Evolutionary conservation across 2,329 filamentous ascomycete genomes (phyloP).

Genomic region (Exophiala sideris): DNA sequence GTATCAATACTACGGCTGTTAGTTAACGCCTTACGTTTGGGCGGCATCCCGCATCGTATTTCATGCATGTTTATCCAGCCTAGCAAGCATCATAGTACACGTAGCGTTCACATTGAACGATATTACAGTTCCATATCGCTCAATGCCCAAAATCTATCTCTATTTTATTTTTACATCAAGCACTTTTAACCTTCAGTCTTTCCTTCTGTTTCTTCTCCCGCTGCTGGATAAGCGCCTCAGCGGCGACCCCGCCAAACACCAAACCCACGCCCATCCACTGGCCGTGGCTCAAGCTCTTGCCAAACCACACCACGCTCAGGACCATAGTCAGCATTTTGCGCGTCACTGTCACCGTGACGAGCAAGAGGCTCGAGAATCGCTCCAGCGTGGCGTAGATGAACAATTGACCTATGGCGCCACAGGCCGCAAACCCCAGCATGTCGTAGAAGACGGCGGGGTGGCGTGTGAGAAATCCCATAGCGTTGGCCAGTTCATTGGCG

Average conservation of each 20-base stretch:
- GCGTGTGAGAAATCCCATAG: constrained; percentile 72
- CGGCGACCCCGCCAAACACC: constrained; percentile 92
- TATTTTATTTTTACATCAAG: not conserved
- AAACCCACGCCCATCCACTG: constrained; percentile 91
- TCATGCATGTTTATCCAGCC: not conserved
- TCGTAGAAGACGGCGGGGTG: constrained; percentile 83
- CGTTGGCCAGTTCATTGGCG: constrained; percentile 74
- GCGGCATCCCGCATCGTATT: not conserved
- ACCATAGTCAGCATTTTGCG: constrained; percentile 99
- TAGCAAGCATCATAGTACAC: not conserved
- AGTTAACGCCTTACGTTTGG: not conserved
- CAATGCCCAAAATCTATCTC: not conserved
- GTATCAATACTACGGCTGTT: not conserved
- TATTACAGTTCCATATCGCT: not conserved
- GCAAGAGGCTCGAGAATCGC: constrained; percentile 83
- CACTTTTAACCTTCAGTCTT: constrained; percentile 40
- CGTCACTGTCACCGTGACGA: constrained; percentile 95
- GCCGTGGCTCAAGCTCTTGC: constrained; percentile 78
- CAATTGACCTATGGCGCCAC: constrained; percentile 88
- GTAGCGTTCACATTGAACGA: not conserved
- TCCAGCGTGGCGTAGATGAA: constrained; percentile 97
- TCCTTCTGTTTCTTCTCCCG: constrained; percentile 80
- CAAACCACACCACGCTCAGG: constrained; percentile 89
- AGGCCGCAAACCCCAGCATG: constrained; percentile 83
- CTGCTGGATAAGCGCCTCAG: constrained; percentile 77